phyloP scores from a whole-genome alignment of 768 basidiomycete genomes.

The Saitozyma podzolica region DNA sequence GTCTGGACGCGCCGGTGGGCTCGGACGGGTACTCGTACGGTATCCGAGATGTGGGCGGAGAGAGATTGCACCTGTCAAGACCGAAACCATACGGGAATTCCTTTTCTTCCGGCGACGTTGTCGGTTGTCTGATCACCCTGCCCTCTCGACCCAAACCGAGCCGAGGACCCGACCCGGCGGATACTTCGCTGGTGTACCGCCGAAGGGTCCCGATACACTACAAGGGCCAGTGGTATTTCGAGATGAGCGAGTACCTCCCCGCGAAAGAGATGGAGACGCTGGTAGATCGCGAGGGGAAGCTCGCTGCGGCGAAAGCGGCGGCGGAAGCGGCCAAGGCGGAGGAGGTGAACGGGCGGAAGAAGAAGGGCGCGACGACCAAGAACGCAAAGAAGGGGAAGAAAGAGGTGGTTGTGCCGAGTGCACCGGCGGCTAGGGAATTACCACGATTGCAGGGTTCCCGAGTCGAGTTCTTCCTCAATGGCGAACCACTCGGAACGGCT shows the following conservation, averaged over 20 bases:
- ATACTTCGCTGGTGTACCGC: slow-evolving; percentile 55
- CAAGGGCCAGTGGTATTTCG: slow-evolving; percentile 96
- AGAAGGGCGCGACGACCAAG: slow-evolving; percentile 54
- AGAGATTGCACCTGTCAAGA: slow-evolving; percentile 82
- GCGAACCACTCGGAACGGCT: slow-evolving; percentile 75
- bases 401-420: slow-evolving; percentile 44
- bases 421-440: slow-evolving; percentile 58
- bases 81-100: slow-evolving; percentile 71
- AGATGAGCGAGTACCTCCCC: slow-evolving; percentile 82
- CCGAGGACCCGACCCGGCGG: slow-evolving; percentile 71
- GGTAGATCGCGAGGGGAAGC: slow-evolving; percentile 63
- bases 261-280: slow-evolving; percentile 90
- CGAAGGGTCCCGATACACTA: slow-evolving; percentile 91
- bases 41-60: slow-evolving; percentile 85
- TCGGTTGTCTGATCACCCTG: slow-evolving; percentile 90
- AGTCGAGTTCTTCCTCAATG: slow-evolving; percentile 90
- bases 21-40: slow-evolving; percentile 93
- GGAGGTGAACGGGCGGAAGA: slow-evolving; percentile 51
- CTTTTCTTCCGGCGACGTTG: slow-evolving; percentile 78
- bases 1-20: slow-evolving; percentile 89
- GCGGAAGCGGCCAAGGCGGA: slow-evolving; percentile 17
- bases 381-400: slow-evolving; percentile 12
- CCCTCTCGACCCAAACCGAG: slow-evolving; percentile 57
- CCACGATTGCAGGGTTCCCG: slow-evolving; percentile 70
- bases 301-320: slow-evolving; percentile 42